Percentiles rank a stretch among this genome's conserved stretches.
phyloP scores from a whole-genome alignment of 2,329 filamentous ascomycete genomes.

The Calonectria multiphialidica region DNA sequence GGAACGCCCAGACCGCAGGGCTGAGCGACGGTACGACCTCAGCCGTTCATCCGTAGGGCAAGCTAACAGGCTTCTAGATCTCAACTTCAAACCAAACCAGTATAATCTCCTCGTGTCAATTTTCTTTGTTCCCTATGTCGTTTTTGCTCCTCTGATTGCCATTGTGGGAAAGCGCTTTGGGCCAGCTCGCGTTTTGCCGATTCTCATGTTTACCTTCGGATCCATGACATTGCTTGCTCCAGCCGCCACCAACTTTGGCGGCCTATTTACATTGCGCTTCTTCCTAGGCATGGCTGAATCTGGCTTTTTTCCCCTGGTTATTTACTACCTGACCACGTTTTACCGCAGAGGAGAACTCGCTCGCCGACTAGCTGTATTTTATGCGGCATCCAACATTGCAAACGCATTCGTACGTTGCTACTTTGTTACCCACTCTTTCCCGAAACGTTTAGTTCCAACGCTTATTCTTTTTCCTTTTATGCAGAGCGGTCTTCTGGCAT shows the following conservation, averaged over 20 bases:
- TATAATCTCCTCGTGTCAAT: conserved; percentile 59
- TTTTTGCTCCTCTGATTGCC: conserved; percentile 61
- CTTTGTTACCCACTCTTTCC: neutral
- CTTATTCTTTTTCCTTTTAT: neutral
- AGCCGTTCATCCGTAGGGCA: conserved; percentile 32
- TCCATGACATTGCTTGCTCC: conserved; percentile 56
- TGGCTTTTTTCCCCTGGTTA: conserved; percentile 61
- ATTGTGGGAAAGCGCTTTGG: conserved; percentile 60
- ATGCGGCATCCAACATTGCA: conserved; percentile 71
- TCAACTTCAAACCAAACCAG: conserved; percentile 54
- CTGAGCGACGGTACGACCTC: conserved; percentile 50
- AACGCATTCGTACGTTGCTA: conserved; percentile 64
- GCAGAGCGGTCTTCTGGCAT: conserved; percentile 68
- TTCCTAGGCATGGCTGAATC: conserved; percentile 57
- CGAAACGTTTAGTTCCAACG: neutral
- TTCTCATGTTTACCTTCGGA: conserved; percentile 58
- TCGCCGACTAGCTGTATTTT: conserved; percentile 66
- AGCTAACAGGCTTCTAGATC: conserved; percentile 46
- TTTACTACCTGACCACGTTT: conserved; percentile 58
- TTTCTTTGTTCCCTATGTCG: conserved; percentile 63
- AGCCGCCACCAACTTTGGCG: conserved; percentile 58
- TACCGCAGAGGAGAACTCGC: conserved; percentile 75
- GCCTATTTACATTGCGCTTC: conserved; percentile 58
- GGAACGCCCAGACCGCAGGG: conserved; percentile 68
- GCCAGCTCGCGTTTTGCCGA: conserved; percentile 43